Evolutionary conservation across 768 basidiomycete genomes (phyloP), one percentile per base, ranked within the genome.

Genomic region (Boletus barrowsii): DNA sequence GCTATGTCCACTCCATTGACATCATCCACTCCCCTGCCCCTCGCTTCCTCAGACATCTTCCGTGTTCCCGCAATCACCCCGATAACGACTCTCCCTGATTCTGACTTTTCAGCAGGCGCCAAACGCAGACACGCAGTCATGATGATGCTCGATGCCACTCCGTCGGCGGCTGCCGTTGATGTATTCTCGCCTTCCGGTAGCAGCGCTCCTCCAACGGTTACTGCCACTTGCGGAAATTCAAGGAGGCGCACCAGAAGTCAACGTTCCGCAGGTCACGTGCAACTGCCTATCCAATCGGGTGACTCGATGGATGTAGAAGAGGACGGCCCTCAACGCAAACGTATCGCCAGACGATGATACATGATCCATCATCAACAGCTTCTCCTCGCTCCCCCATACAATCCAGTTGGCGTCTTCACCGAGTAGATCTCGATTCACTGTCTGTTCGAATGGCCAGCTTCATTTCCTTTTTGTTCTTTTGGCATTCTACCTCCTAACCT

Each of bases 91-190:
- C 67, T 76, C 13, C 56, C 69, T 13, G 64, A 67, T 26, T 5
- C 56, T 5, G 69, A 70, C 30, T 65, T 83, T 37, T 69, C 79
- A 5, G 76, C 81, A 0, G 87, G 86, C 32, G 76, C 81, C 1
- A 91, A 91, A 69, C 83, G 90, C 9, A 80, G 89, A 33, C 87
- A 91, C 60, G 86, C 87, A 0, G 79, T 87, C 63, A 88, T 90
- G 84, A 83, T 88, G 79, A 81, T 86, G 78, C 77, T 87, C 4
- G 87, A 89, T 59, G 73, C 84, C 0, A 62, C 75, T 15, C 62
- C 78, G 4, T 58, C 79, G 13, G 59, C 76, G 0, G 73, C 73
- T 26, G 62, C 75, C 22, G 70, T 76, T 15, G 62, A 70, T 2
- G 65, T 73, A n/a, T 63, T 68, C 36, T 61, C 76, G 2, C 68